Evolutionary conservation across 805 yeast species (phyloP), one percentile per base, ranked within the genome.

Genomic region (Ascoidea tarda): DNA sequence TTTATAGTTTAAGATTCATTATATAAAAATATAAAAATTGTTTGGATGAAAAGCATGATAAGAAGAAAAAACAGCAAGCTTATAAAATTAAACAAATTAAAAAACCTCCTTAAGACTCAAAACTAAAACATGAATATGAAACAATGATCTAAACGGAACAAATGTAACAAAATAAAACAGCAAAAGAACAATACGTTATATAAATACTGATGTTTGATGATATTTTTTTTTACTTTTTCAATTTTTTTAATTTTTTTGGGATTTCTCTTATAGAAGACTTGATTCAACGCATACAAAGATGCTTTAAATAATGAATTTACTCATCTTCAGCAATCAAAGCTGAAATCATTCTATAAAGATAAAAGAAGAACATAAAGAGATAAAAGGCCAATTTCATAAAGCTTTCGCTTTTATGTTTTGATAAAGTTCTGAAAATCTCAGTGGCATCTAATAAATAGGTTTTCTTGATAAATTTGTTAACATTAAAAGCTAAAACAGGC

Each of bases 301-400:
- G 53, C 2, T 52, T 10, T 32, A 49, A 46, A 32, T 32, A 33
- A 48, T 6, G 12, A 33, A 16, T 48, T 59, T 49, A 65, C 54
- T 60, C 53, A 50, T 76, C 86, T 59, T 84, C 89, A 48, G 82
- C 80, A 63, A 91, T 87, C 65, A 90, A 77, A 48, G 96, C 89
- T 77, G 90, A 82, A 69, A 90, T 89, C 96, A 90, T 89, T 73
- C 95, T 81, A 77, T 90, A 91, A 64, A 91, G 78, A 76, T 89
- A 91, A 76, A 78, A 89, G 84, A 93, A 91, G 79, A 93, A 93
- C 84, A 91, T 74, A 63, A 87, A 69, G 62, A 91, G 76, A 67
- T 88, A 91, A 79, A 87, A 89, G 8, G 93, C 96, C 61, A 93
- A 78, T 69, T 91, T 91, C 67, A 87, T 70, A 66, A 90, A 89